Conservation (phyloP, 192 early-diverging fungal genomes). For the Phlyctochytrium arcticum region DNA sequence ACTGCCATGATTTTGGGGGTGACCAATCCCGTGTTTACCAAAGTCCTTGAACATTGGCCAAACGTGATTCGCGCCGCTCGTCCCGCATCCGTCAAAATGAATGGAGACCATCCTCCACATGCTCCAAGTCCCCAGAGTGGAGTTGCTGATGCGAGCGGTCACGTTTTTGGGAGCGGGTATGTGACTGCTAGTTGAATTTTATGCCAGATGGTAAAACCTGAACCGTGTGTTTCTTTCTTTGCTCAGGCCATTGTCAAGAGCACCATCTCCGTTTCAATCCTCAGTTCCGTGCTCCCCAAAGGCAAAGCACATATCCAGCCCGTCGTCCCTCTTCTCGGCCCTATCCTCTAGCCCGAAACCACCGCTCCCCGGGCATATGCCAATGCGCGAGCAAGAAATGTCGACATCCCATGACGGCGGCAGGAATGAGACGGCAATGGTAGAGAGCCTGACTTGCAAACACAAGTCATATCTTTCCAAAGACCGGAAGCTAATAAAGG, state of each 20-base stretch:
- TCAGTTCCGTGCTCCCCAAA: too few species aligned
- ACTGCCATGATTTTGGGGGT: slow-evolving; percentile 85
- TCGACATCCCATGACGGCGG: not conserved
- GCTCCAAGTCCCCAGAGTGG: not conserved
- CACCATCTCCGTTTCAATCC: not conserved
- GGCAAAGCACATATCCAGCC: too few species aligned
- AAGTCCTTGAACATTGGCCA: slow-evolving; percentile 90
- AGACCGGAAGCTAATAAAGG: slow-evolving; percentile 77
- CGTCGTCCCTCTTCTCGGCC: too few species aligned
- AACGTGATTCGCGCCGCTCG: slow-evolving; percentile 68
- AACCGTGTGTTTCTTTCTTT: not conserved
- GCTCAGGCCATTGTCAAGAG: not conserved
- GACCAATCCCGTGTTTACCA: slow-evolving; percentile 91
- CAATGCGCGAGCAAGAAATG: too few species aligned
- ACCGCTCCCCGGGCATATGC: not conserved
- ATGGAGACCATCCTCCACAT: slow-evolving; percentile 1
- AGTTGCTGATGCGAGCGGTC: too few species aligned
- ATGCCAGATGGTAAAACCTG: too few species aligned
- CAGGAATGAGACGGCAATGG: not conserved
- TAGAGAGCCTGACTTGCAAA: slow-evolving; percentile 42
- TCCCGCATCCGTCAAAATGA: not conserved
- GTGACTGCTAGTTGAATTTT: too few species aligned
- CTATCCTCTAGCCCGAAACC: not conserved
- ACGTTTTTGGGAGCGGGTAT: too few species aligned
- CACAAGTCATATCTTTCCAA: slow-evolving; percentile 76